Percentiles rank a stretch among this genome's conserved stretches.
phyloP scores from a whole-genome alignment of 345 rosid genomes.

The Rhizophora mangle region DNA sequence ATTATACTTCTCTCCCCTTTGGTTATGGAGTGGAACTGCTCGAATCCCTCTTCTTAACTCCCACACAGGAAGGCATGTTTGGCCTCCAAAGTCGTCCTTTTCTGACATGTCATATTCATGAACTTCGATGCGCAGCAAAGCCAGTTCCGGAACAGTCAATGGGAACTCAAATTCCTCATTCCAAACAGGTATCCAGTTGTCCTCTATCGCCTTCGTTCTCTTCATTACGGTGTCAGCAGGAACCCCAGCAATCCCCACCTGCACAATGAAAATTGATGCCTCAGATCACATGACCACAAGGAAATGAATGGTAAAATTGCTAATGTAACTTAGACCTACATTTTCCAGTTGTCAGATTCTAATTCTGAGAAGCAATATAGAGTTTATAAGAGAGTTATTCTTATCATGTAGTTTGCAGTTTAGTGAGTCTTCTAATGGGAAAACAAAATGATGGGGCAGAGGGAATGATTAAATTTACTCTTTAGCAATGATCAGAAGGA shows the following conservation, averaged over 20 bases:
- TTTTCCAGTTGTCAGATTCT: no score
- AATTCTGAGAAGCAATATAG: no score
- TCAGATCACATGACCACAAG: no score
- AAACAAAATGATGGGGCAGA: no score
- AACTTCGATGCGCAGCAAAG: constrained; percentile 3
- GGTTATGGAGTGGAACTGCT: neutral
- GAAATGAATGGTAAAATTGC: no score
- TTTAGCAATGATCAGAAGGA: no score
- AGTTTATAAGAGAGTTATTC: no score
- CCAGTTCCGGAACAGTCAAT: constrained; percentile 2
- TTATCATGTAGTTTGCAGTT: no score
- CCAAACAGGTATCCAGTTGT: neutral
- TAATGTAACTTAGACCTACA: no score
- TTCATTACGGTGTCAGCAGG: neutral
- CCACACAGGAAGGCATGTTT: neutral
- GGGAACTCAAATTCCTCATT: constrained; percentile 1
- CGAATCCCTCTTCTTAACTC: neutral
- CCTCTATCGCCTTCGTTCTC: neutral
- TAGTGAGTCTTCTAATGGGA: no score
- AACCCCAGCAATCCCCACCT: constrained; percentile 5
- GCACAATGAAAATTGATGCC: neutral
- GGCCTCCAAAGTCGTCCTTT: constrained; percentile 1
- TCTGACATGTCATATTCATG: constrained; percentile 1
- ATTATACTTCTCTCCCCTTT: neutral
- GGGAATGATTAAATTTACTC: no score